Base-by-base conservation (phyloP, 768 basidiomycete species). In the Russula virescens region DNA sequence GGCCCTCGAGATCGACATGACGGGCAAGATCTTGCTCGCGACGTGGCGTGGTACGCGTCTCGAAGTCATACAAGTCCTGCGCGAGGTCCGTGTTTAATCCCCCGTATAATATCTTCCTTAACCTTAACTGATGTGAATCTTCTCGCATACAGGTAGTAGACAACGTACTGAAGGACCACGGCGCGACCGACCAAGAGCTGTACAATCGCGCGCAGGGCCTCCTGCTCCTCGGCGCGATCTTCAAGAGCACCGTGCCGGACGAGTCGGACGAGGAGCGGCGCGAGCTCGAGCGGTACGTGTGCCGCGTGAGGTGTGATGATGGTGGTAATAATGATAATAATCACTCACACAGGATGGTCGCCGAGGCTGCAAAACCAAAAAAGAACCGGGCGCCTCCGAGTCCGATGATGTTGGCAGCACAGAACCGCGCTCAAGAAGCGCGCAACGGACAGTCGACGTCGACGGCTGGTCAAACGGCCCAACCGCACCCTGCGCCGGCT, bases 31-130 rank as follows among this genome's bases (percentile, higher is more conserved):
- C 71, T 83, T 98, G 76, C 85, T 98, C 31, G 96, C 95, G 7
- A 96, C 96, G 26, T 99, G 97, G 97, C 86, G 94, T 61, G 97
- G 96, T 16, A 96, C 95, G 3, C 85, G 95, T 56, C 85, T 98
- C 71, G 97, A 99, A 76, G 94, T 98, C 46, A 83, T 89, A 23
- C 89, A 93, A 69, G 93, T 98, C 16, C 79, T 96, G 52, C 83
- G 93, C 55, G 87, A 91, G 79, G 83, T 78, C 50, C 53, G 69
- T 61, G 14, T 18, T 25, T 74, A 51, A 45, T 34, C 1, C n/a
- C 3, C 5, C 35, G 28, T 35, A n/a, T 45, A n/a, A 35, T 59
- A 19, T 55, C 16, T 11, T 42, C 51, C 21, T 63, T 60, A 21
- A 61, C 60, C 48, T 31, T 57, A 28, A 13, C 43, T 43, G 34